Evolutionary conservation across 495 filamentous ascomycete species (phyloP).

Genomic region (Penicillium roqueforti): DNA sequence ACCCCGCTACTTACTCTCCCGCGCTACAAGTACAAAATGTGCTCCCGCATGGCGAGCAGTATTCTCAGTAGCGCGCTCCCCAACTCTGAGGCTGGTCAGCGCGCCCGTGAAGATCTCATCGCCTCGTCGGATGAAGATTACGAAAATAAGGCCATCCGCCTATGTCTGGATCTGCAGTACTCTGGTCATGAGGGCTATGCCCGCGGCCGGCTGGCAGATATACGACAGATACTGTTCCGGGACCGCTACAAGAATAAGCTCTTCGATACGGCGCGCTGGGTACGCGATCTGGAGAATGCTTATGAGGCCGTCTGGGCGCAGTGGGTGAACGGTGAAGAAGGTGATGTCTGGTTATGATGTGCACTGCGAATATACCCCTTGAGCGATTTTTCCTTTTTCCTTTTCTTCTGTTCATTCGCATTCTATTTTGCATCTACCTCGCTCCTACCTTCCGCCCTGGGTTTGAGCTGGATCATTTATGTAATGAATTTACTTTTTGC

Average conservation of each 20-base stretch:
- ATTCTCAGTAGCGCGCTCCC: slow-evolving; percentile 89
- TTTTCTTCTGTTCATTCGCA: neutral
- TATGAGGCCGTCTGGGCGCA: slow-evolving; percentile 83
- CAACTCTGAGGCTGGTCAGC: slow-evolving; percentile 57
- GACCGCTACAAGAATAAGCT: slow-evolving; percentile 77
- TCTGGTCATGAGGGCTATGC: slow-evolving; percentile 51
- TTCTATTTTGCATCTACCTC: neutral
- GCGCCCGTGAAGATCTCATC: slow-evolving; percentile 70
- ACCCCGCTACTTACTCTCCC: slow-evolving; percentile 92
- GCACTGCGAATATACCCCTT: slow-evolving; percentile 39
- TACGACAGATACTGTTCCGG: slow-evolving; percentile 75
- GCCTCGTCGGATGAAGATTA: slow-evolving; percentile 74
- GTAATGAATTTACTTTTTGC: slow-evolving; percentile 1
- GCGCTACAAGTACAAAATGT: slow-evolving; percentile 98
- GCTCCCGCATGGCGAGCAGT: slow-evolving; percentile 92
- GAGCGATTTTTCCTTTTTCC: slow-evolving; percentile 30
- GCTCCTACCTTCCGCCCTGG: neutral
- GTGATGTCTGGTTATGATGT: slow-evolving; percentile 75
- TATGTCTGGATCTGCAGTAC: slow-evolving; percentile 69
- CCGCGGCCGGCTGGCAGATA: slow-evolving; percentile 63
- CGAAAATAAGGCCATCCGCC: slow-evolving; percentile 69
- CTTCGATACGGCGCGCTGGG: slow-evolving; percentile 93
- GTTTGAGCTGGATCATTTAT: slow-evolving; percentile 1
- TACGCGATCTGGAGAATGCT: slow-evolving; percentile 81
- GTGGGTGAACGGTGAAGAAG: slow-evolving; percentile 83